Evolutionary conservation across 2,329 filamentous ascomycete species (phyloP).

Genomic region (Mariannaea elegans): DNA sequence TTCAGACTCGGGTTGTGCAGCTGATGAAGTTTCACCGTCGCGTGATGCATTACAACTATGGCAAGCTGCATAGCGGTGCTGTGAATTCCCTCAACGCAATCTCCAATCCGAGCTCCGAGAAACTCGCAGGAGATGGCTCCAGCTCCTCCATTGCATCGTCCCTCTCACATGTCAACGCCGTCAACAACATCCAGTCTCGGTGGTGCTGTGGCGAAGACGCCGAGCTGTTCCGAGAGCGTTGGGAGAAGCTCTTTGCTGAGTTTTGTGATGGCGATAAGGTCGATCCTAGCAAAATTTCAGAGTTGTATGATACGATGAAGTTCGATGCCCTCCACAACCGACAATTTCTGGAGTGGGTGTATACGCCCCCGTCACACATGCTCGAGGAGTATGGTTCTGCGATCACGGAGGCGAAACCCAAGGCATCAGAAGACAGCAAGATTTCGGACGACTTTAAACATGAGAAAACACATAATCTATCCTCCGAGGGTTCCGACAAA

Average conservation of each 20-base stretch:
- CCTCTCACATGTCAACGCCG: constrained; percentile 67
- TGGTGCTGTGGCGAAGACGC: constrained; percentile 98
- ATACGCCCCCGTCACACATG: constrained; percentile 84
- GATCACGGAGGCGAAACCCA: constrained; percentile 52
- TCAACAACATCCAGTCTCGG: constrained; percentile 80
- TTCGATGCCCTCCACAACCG: constrained; percentile 98
- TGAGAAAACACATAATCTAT: constrained; percentile 41
- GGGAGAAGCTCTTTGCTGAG: constrained; percentile 97
- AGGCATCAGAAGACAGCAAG: constrained; percentile 52
- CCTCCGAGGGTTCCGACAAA: constrained; percentile 50
- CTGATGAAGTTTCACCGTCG: constrained; percentile 97
- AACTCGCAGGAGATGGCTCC: constrained; percentile 52
- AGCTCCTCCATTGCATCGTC: constrained; percentile 57
- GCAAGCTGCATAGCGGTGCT: constrained; percentile 75
- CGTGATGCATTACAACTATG: constrained; percentile 95
- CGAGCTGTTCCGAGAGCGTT: constrained; percentile 92
- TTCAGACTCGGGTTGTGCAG: constrained; percentile 90
- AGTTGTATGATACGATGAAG: constrained; percentile 99
- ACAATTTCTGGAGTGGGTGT: constrained; percentile 96
- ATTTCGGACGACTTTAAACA: constrained; percentile 49
- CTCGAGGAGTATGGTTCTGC: constrained; percentile 69
- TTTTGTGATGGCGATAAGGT: constrained; percentile 98
- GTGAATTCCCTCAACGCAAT: constrained; percentile 69
- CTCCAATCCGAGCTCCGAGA: constrained; percentile 60
- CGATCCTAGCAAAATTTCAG: constrained; percentile 97